These are phyloP conservation scores for Setomelanomma holmii DNA, from an alignment of 2,329 filamentous ascomycete species.

Conservation along the genomic window DNA sequence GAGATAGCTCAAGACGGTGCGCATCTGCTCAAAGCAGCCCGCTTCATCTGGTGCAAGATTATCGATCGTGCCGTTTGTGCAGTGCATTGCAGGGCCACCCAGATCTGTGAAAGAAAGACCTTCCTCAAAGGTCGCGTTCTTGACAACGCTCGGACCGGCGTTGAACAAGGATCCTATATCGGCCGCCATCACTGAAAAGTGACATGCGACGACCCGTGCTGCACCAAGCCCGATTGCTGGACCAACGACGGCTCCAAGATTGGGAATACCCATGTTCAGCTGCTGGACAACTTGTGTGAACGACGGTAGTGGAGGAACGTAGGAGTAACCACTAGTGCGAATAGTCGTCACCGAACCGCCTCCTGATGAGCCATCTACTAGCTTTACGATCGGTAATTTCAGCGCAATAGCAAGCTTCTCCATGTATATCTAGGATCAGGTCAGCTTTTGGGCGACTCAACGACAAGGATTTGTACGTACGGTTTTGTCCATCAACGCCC, in stretches of 20 bases:
- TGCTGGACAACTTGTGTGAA: slow-evolving; percentile 64
- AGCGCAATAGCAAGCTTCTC: slow-evolving; percentile 67
- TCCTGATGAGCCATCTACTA: slow-evolving; percentile 69
- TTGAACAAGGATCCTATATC: slow-evolving; percentile 70
- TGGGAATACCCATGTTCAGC: slow-evolving; percentile 69
- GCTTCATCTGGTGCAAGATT: slow-evolving; percentile 67
- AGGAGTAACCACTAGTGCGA: slow-evolving; percentile 62
- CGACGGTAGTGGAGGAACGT: slow-evolving; percentile 64
- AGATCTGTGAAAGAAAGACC: slow-evolving; percentile 65
- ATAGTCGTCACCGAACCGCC: slow-evolving; percentile 69
- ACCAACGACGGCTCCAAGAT: slow-evolving; percentile 68
- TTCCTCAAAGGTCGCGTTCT: slow-evolving; percentile 69
- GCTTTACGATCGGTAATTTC: slow-evolving; percentile 67
- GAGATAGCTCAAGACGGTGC: slow-evolving; percentile 63
- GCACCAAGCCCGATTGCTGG: slow-evolving; percentile 70
- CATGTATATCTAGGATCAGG: slow-evolving; percentile 57
- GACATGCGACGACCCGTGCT: slow-evolving; percentile 66
- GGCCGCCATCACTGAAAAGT: slow-evolving; percentile 71
- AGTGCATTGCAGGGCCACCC: slow-evolving; percentile 67
- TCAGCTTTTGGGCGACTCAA: slow-evolving; percentile 18
- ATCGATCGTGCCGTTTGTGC: slow-evolving; percentile 71
- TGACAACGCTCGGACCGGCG: slow-evolving; percentile 69
- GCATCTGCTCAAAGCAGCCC: slow-evolving; percentile 68
- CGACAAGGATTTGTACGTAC: slow-evolving; percentile 13
- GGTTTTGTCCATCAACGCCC: slow-evolving; percentile 65